Base-by-base conservation (phyloP, 495 filamentous ascomycete genomes). In the Penicillium maclennaniae region DNA sequence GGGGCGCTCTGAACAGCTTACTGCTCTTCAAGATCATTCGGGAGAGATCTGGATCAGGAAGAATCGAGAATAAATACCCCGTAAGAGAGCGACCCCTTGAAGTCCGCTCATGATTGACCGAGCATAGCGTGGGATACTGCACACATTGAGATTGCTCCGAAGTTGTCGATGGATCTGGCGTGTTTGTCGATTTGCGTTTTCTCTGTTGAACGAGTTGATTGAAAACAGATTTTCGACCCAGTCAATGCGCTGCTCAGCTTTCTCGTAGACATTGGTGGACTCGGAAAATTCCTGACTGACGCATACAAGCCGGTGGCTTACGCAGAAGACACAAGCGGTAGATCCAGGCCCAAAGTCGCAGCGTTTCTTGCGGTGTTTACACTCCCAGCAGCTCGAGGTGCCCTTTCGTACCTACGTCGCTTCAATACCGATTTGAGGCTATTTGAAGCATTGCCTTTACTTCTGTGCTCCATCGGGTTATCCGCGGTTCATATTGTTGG, bases 351-450 rank as follows among this genome's bases (percentile, higher is more conserved):
- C 56, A 43, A 74, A 69, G 23, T 60, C 59, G 44, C 65, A 71
- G 7, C 58, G 57, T n/a, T 57, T 68, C 49, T 74, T 74, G 41
- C 71, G 68, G 20, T 61, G 59, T 38, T 68, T 72, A 54, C 71
- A 74, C 40, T 69, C 68, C 68, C 69, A 72, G 56, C 69, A 74
- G 40, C 68, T 70, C 21, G 55, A 57, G 7, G 70, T 72, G 43
- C 70, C 70, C 45, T 72, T 69, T 14, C 69, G 66, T 3, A 71
- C 5, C 46, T 70, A 15, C 67, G 65, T 16, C 55, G 45, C 21
- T 38, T 47, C 7, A 26, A 20, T 7, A 23, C 9, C 4, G n/a
- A 17, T 21, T 26, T 31, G 6, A 17, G n/a, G 16, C 7, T 12
- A 7, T 16, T 17, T 7, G 12, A 7, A 25, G 45, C 34, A 37